Conservation (phyloP, 306 rosid species). For the Potentilla sterilis region DNA sequence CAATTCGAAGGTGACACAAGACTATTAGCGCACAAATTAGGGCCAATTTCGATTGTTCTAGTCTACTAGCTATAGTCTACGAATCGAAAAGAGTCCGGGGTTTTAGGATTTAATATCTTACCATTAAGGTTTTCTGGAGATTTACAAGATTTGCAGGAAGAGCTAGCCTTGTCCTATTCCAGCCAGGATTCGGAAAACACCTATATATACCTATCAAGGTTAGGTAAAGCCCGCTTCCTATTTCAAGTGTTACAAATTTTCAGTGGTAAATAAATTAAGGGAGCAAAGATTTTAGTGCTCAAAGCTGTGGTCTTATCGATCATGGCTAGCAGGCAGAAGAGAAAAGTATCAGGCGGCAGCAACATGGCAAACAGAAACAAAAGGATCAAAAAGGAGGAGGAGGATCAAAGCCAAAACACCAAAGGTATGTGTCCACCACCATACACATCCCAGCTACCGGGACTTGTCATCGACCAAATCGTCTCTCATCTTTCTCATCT, state of each 20-base stretch:
- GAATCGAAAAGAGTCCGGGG: neutral
- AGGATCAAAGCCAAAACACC: neutral
- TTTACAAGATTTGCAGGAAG: neutral
- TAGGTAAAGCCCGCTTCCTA: neutral
- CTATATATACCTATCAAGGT: neutral
- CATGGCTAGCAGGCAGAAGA: neutral
- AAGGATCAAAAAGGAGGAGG: constrained; percentile 2
- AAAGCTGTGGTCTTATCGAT: neutral
- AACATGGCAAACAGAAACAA: neutral
- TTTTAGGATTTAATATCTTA: neutral
- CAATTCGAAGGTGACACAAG: too few species aligned
- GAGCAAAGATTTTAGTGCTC: neutral
- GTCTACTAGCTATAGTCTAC: too few species aligned
- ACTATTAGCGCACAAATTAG: too few species aligned
- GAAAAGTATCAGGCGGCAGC: neutral
- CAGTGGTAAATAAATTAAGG: neutral
- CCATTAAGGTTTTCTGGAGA: neutral
- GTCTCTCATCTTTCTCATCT: constrained; percentile 1
- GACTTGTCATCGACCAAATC: neutral
- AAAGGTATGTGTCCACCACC: neutral
- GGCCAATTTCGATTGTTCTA: too few species aligned
- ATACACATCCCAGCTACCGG: neutral
- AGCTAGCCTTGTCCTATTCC: neutral
- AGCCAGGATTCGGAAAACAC: neutral
- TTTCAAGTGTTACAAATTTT: neutral